These are phyloP conservation scores for Funneliformis geosporum DNA, from an alignment of 192 early-diverging fungal species.

Conservation along the genomic window DNA sequence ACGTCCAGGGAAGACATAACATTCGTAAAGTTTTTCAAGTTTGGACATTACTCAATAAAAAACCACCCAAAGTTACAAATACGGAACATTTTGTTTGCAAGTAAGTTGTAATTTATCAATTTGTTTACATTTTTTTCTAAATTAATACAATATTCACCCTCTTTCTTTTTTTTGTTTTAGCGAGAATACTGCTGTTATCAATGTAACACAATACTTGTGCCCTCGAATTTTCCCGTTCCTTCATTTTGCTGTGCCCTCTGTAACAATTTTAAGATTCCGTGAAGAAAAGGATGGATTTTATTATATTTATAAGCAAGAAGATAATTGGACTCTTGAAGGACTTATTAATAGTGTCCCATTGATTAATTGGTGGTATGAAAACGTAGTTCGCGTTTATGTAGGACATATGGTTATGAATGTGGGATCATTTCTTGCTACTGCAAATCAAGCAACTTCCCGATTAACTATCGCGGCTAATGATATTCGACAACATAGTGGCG, in stretches of 20 bases:
- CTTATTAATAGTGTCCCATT: conserved; percentile 57
- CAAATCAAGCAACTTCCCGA: conserved; percentile 42
- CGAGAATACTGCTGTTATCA: conserved; percentile 53
- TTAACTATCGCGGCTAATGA: conserved; percentile 42
- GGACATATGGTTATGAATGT: conserved; percentile 50
- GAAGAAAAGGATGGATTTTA: conserved; percentile 46
- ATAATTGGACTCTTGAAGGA: conserved; percentile 61
- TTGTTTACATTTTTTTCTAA: too few relatives aligned
- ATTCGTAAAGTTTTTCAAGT: conserved; percentile 53
- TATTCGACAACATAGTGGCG: conserved; percentile 1
- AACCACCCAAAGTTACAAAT: conserved; percentile 36
- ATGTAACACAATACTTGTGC: conserved; percentile 51
- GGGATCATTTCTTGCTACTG: conserved; percentile 53
- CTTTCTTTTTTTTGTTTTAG: conserved; percentile 34
- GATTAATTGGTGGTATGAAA: conserved; percentile 58
- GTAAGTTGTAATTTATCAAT: conserved; percentile 31
- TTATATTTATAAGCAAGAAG: conserved; percentile 58
- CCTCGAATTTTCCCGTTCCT: conserved; percentile 54
- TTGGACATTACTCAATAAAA: conserved; percentile 41
- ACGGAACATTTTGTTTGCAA: conserved; percentile 40
- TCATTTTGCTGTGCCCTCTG: conserved; percentile 51
- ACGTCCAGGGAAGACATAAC: conserved; percentile 48
- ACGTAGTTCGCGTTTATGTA: conserved; percentile 51
- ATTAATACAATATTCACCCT: too few relatives aligned
- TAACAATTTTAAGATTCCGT: conserved; percentile 52